Evolutionary conservation across 805 yeast species (phyloP).

Genomic region (Metschnikowia continentalis): DNA sequence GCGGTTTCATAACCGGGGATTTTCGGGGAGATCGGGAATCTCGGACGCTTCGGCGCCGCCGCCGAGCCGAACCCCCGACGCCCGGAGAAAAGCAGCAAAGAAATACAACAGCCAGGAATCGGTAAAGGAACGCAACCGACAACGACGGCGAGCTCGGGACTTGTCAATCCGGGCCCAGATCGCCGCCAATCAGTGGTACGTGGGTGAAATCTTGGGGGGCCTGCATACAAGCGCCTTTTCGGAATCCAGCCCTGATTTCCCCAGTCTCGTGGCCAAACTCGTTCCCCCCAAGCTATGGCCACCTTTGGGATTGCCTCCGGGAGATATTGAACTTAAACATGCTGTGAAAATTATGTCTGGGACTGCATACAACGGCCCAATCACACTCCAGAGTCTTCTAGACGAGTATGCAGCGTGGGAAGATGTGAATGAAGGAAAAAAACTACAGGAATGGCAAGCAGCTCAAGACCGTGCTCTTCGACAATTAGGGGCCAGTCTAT

Average conservation of each 20-base stretch:
- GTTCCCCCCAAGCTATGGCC: slow-evolving; percentile 12
- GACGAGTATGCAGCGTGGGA: slow-evolving; percentile 6
- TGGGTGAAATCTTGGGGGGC: neutral
- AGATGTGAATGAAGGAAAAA: neutral
- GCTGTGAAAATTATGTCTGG: neutral
- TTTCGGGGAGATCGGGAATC: too few species aligned
- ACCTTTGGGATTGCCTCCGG: slow-evolving; percentile 2
- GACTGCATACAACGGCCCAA: neutral
- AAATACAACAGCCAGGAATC: slow-evolving; percentile 43
- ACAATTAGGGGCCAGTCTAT: slow-evolving; percentile 1
- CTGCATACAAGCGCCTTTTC: neutral
- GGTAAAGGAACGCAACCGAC: slow-evolving; percentile 44
- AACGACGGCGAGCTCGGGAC: slow-evolving; percentile 44
- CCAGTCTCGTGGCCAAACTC: slow-evolving; percentile 5
- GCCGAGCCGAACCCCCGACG: neutral
- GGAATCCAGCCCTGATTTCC: neutral
- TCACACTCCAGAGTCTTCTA: neutral
- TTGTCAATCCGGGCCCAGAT: slow-evolving; percentile 35
- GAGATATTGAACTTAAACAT: slow-evolving; percentile 2
- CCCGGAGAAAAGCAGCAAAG: neutral
- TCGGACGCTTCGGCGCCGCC: neutral
- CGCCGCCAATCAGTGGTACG: slow-evolving; percentile 11
- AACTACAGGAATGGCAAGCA: slow-evolving; percentile 3
- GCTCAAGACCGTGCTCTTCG: slow-evolving; percentile 6
- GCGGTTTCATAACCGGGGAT: neutral